Base-by-base conservation (phyloP, 306 rosid species). In the Casuarina equisetifolia region DNA sequence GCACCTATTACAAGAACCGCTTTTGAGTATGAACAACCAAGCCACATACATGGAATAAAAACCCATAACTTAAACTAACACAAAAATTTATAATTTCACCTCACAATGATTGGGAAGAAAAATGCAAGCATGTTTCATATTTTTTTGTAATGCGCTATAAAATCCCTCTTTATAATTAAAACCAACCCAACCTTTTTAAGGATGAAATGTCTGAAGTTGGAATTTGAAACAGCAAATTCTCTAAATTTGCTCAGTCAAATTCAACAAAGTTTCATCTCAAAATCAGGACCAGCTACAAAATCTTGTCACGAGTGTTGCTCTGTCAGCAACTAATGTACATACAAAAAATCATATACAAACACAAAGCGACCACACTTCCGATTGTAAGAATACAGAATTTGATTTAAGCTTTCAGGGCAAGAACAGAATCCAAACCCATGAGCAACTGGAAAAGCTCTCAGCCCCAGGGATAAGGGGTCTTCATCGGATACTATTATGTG, bases 401-500 rank as follows among this genome's bases (percentile, higher is more conserved):
- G 13, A 64, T 64, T 15, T 64, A 2, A 64, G 8, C 71, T 7
- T 39, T 66, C 71, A 39, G 25, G 17, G 16, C 3, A 7, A 1
- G 49, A 40, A 16, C 48, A 39, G 49, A 66, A 66, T 66, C 71
- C 71, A 64, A 39, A 66, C 49, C 71, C 15, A 39, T 4, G 35
- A 0, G 71, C 71, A 40, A 16, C 42, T 66, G 6, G 71, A 66
- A 42, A 42, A 40, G 35, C 50, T 17, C 71, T 40, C 42, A 1
- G 70, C 44, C 32, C 32, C 3, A 46, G 2, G 6, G 50, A 12
- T 17, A 40, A 8, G 49, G n/a, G 50, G 32, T 17, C 25, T 57
- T 46, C 42, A 1, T 12, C 6, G 19, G 39, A 11, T 17, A 39
- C 55, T 53, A 75, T 92, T 84, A 95, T 6, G 97, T 91, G 79